Conservation (phyloP, 352 stramenopile species). For the Phytophthora quininea region DNA sequence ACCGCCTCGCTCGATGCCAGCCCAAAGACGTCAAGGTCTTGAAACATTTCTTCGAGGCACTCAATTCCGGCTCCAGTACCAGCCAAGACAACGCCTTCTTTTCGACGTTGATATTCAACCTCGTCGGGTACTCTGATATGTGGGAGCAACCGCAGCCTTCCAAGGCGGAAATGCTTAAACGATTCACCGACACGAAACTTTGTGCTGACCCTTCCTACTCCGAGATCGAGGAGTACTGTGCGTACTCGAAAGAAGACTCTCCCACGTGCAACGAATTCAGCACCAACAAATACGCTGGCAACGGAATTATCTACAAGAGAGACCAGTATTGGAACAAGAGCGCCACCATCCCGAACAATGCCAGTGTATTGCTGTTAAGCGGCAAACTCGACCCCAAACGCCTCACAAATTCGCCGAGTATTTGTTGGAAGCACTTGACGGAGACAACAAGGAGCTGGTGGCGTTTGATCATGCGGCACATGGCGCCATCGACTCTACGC, state of each 20-base stretch:
- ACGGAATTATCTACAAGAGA: conserved; percentile 34
- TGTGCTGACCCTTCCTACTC: conserved; percentile 12
- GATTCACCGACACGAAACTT: conserved; percentile 21
- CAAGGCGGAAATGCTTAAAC: background rate
- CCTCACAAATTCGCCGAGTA: conserved; percentile 44
- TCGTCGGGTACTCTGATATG: conserved; percentile 45
- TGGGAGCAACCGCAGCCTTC: conserved; percentile 33
- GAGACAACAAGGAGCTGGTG: conserved; percentile 35
- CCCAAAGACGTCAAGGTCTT: conserved; percentile 19
- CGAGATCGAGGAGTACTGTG: conserved; percentile 42
- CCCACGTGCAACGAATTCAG: conserved; percentile 17
- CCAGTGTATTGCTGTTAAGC: conserved; percentile 45
- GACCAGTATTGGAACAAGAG: conserved; percentile 51
- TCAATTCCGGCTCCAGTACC: background rate
- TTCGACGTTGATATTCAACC: conserved; percentile 40
- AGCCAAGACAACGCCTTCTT: conserved; percentile 20
- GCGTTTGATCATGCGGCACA: conserved; percentile 41
- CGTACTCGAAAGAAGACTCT: conserved; percentile 41
- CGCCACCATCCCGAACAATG: conserved; percentile 32
- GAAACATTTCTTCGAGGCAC: conserved; percentile 9
- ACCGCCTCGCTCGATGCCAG: conserved; percentile 35
- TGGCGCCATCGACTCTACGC: conserved; percentile 27
- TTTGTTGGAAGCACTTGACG: conserved; percentile 27
- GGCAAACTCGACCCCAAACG: conserved; percentile 42
- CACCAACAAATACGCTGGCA: conserved; percentile 4